phyloP scores from a whole-genome alignment of 257 asterid species.

The Fraxinus cuspidata region DNA sequence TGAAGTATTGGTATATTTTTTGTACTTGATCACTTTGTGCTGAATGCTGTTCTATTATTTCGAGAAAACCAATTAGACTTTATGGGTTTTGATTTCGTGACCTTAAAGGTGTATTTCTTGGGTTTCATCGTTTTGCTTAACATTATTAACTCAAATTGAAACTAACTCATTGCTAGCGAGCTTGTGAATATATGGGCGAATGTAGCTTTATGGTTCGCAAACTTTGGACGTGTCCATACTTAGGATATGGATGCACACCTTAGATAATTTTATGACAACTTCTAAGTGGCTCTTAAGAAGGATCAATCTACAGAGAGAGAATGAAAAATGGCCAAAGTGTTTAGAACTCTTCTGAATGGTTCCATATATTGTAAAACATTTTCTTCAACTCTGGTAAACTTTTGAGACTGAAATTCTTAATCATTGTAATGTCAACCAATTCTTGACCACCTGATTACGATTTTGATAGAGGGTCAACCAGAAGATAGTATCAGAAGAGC shows the following conservation, averaged over 20 bases:
- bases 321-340: not conserved
- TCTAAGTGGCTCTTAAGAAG: not conserved
- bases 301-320: not conserved
- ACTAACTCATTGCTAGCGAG: slow-evolving; percentile 6
- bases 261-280: not conserved
- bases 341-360: not conserved
- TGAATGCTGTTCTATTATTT: slow-evolving; percentile 1
- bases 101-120: not conserved
- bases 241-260: not conserved
- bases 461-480: not conserved
- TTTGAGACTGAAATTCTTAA: not conserved
- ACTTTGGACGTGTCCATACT: not conserved
- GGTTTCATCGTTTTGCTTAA: slow-evolving; percentile 4
- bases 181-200: slow-evolving; percentile 13
- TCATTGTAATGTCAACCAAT: not conserved
- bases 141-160: slow-evolving; percentile 1
- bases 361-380: not conserved
- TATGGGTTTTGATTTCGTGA: not conserved
- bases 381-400: not conserved
- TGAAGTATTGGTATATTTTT: not conserved
- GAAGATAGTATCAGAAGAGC: not conserved
- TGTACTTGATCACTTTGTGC: not conserved
- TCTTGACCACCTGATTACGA: not conserved
- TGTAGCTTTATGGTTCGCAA: slow-evolving; percentile 3
- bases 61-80: not conserved